These are phyloP conservation scores for Excoecaria cochinchinensis DNA, from an alignment of 345 rosid species.

Conservation along the genomic window DNA sequence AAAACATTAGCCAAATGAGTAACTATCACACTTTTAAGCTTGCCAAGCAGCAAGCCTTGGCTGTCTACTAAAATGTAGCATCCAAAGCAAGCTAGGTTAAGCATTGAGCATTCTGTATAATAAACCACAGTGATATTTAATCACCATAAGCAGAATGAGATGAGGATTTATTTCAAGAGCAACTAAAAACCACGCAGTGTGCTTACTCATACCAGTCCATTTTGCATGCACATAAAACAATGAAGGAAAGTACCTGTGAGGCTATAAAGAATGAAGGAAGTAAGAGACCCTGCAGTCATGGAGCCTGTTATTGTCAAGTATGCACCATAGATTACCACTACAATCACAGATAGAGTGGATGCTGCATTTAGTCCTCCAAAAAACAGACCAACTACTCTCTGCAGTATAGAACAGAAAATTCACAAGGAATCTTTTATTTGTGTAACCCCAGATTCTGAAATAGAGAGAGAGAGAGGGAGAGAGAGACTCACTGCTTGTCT, in stretches of 20 bases:
- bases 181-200: background rate
- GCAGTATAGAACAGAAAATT: constrained; percentile 21
- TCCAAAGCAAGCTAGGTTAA: background rate
- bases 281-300: constrained; percentile 85
- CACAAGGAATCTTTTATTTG: background rate
- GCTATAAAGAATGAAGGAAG: constrained; percentile 95
- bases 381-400: constrained; percentile 69
- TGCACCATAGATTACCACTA: constrained; percentile 86
- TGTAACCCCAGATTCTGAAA: background rate
- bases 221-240: constrained; percentile 5
- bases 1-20: constrained; percentile 12
- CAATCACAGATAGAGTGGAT: constrained; percentile 69
- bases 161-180: background rate
- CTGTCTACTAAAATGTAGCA: background rate
- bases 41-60: background rate
- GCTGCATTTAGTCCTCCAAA: constrained; percentile 89
- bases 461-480: constrained; percentile 2
- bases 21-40: background rate
- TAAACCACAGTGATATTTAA: background rate
- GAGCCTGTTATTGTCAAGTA: constrained; percentile 77
- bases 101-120: background rate
- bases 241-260: constrained; percentile 67
- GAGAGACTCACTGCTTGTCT: constrained; percentile 72
- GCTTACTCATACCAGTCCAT: background rate
- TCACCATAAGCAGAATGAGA: background rate